Base-by-base conservation (phyloP, 352 stramenopile species). In the Aphanomyces cochlioides region DNA sequence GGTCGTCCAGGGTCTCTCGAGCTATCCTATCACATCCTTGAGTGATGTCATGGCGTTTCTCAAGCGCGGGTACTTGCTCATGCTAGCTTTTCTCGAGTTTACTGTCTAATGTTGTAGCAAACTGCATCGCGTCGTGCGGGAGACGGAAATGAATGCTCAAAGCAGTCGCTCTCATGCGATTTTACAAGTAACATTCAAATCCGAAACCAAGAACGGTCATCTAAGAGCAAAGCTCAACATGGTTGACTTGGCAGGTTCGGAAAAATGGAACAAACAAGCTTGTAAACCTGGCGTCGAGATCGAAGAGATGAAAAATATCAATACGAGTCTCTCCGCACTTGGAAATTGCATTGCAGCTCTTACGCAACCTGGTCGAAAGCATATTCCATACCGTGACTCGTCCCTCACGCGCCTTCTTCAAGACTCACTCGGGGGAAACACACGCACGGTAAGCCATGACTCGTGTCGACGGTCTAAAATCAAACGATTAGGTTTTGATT, bases 141-240 rank as follows among this genome's bases (percentile, higher is more conserved):
- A 90, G 67, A 98, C 92, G 0, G 84, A 96, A 59, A 67, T 88
- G 6, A 98, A 98, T 58, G 74, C 88, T 6, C 75, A 83, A 8
- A 97, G 88, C 65, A 97, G 85, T 64, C 79, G 94, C 45, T 97
- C 85, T 58, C 94, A 98, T 67, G 87, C 90, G 13, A 97, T 98
- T 45, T 79, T 98, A 0, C 95, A 96, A 50, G 67, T 98, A 15
- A 80, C 93, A 50, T 74, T 98, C 4, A 73, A 69, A 36, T 82
- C 73, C 0, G 77, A 88, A 59, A 73, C 59, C 59, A 58, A 54
- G 47, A 40, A 69, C 1, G 21, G 48, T 8, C 54, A 76, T 0
- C 3, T 40, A n/a, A 78, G 77, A 43, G 79, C 80, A 3, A 80
- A 79, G 37, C 58, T 82, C n/a, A 94, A 94, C 61, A 74, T 94